These are phyloP conservation scores for Phaeosphaeria sp. DNA, from an alignment of 2,329 filamentous ascomycete species.

Conservation along the genomic window DNA sequence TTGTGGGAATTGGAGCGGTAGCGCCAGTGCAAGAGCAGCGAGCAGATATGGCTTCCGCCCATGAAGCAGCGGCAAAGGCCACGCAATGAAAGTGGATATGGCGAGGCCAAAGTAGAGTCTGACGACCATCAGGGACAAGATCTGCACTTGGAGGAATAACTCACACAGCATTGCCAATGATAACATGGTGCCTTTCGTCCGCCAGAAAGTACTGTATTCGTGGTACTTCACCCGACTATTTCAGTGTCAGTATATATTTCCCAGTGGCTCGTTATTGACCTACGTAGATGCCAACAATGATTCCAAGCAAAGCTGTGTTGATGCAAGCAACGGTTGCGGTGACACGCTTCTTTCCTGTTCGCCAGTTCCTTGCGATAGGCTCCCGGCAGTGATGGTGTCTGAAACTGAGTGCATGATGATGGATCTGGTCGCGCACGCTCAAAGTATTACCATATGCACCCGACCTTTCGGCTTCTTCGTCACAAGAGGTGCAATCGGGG, in stretches of 20 bases:
- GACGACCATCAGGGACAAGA: slow-evolving; percentile 4
- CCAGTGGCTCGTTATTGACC: slow-evolving; percentile 18
- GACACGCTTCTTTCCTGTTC: slow-evolving; percentile 69
- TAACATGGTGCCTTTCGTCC: slow-evolving; percentile 70
- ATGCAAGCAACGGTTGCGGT: slow-evolving; percentile 73
- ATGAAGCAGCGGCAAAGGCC: slow-evolving; percentile 77
- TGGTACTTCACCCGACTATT: slow-evolving; percentile 73
- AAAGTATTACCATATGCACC: slow-evolving; percentile 26
- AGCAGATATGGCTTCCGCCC: slow-evolving; percentile 81
- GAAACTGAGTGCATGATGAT: slow-evolving; percentile 50
- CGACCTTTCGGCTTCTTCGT: slow-evolving; percentile 14
- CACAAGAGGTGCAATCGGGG: slow-evolving; percentile 22
- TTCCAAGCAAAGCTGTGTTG: slow-evolving; percentile 74
- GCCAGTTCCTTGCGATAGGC: slow-evolving; percentile 77
- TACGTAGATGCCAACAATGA: slow-evolving; percentile 75
- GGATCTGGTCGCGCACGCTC: slow-evolving; percentile 28
- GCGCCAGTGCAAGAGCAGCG: slow-evolving; percentile 69
- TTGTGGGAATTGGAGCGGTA: slow-evolving; percentile 79
- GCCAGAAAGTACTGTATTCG: slow-evolving; percentile 79
- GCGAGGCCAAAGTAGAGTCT: slow-evolving; percentile 73
- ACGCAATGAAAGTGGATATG: slow-evolving; percentile 72
- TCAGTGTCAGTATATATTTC: slow-evolving; percentile 7
- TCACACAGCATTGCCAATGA: slow-evolving; percentile 74
- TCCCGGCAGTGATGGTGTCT: slow-evolving; percentile 61
- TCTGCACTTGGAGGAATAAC: slow-evolving; percentile 7